Conservation (phyloP, 345 rosid genomes). For the Eucalyptus cloeziana region DNA sequence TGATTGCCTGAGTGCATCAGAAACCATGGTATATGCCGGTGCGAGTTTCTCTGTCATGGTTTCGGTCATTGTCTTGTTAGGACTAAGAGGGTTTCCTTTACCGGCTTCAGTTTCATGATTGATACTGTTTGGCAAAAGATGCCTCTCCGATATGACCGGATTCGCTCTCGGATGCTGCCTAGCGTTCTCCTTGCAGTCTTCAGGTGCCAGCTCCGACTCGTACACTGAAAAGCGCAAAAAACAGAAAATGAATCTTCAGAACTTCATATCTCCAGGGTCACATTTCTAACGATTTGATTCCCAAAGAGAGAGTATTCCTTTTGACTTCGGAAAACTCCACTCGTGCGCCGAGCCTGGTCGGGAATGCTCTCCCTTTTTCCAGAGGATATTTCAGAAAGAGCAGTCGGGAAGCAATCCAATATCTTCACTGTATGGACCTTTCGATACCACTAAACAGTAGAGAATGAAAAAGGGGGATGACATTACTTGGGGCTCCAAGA, state of each 20-base stretch:
- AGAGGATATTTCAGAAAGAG: not conserved
- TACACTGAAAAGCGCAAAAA: constrained; percentile 4
- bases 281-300: not conserved
- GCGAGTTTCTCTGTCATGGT: constrained; percentile 28
- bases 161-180: constrained; percentile 18
- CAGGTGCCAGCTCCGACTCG: constrained; percentile 26
- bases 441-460: not conserved
- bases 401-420: not conserved
- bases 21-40: constrained; percentile 34
- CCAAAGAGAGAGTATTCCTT: not conserved
- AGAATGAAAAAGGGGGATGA: not conserved
- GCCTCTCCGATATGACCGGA: constrained; percentile 10
- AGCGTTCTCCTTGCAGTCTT: constrained; percentile 9
- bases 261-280: not conserved
- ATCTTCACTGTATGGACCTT: not conserved
- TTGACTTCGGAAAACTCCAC: not conserved
- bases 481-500: constrained; percentile 67
- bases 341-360: not conserved
- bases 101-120: not conserved
- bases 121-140: constrained; percentile 14
- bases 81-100: not conserved
- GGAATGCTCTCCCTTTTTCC: not conserved
- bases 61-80: constrained; percentile 23
- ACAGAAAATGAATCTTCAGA: not conserved
- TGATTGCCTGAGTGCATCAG: constrained; percentile 33